Evolutionary conservation across 2,329 filamentous ascomycete genomes (phyloP).

Genomic region (Didymella exigua): DNA sequence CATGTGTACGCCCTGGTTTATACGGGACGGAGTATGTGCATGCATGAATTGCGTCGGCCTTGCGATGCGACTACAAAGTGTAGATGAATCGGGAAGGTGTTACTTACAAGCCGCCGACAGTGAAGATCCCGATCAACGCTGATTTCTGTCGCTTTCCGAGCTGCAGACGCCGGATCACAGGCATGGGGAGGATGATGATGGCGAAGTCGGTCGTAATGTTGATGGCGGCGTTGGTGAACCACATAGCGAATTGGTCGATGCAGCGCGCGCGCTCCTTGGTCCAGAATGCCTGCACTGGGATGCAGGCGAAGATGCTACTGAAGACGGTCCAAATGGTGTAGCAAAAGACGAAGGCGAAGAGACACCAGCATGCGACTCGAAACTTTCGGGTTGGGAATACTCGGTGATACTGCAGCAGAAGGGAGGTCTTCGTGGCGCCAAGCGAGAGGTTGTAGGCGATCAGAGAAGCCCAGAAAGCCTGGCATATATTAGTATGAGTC

Average conservation of each 20-base stretch:
- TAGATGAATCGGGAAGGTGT: background rate
- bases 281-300: constrained; percentile 44
- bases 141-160: constrained; percentile 45
- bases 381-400: constrained; percentile 40
- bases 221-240: constrained; percentile 40
- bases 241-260: constrained; percentile 40
- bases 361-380: constrained; percentile 28
- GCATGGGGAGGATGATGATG: constrained; percentile 45
- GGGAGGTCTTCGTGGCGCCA: constrained; percentile 41
- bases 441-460: constrained; percentile 44
- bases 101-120: constrained; percentile 50
- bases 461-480: constrained; percentile 43
- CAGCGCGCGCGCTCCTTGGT: constrained; percentile 37
- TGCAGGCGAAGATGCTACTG: constrained; percentile 41
- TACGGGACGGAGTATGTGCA: constrained; percentile 12
- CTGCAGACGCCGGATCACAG: constrained; percentile 41
- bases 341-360: constrained; percentile 33
- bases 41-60: background rate
- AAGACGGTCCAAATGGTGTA: constrained; percentile 43
- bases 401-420: constrained; percentile 42
- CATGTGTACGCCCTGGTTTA: background rate
- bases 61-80: constrained; percentile 1
- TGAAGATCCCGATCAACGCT: constrained; percentile 47
- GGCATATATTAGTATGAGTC: background rate
- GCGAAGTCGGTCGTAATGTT: constrained; percentile 44